A percentile compares a stretch with the other conserved stretches of the same genome.
Evolutionary conservation across 2,329 filamentous ascomycete genomes (phyloP).

Genomic region (Calonectria ilicicola): DNA sequence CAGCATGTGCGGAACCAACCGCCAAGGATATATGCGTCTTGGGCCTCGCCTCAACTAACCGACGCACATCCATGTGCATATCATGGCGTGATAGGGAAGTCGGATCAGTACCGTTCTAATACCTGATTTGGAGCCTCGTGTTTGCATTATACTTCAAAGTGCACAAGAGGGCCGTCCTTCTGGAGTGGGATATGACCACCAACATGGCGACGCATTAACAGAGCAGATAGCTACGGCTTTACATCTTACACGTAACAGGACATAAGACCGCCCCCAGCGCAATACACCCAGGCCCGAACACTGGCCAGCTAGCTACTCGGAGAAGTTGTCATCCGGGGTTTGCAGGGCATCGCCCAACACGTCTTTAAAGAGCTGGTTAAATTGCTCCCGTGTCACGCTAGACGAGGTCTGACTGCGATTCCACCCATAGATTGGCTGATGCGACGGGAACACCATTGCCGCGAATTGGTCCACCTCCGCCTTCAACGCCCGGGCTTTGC

Average conservation of each 20-base stretch:
- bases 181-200: constrained; percentile 10
- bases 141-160: not conserved
- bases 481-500: constrained; percentile 28
- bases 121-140: not conserved
- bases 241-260: constrained; percentile 41
- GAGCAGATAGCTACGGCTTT: constrained; percentile 39
- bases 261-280: constrained; percentile 30
- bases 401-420: constrained; percentile 6
- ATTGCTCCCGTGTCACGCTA: constrained; percentile 9
- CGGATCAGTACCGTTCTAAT: not conserved
- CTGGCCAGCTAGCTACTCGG: constrained; percentile 29
- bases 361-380: constrained; percentile 21
- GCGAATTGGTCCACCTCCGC: constrained; percentile 5
- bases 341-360: constrained; percentile 19
- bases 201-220: constrained; percentile 38
- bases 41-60: not conserved
- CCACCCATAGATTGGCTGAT: not conserved
- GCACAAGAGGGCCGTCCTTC: not conserved
- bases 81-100: not conserved
- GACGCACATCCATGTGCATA: not conserved
- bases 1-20: not conserved
- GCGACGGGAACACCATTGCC: not conserved
- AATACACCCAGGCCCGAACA: constrained; percentile 28
- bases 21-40: not conserved
- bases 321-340: constrained; percentile 9